A percentile compares a stretch with the other conserved stretches of the same genome.
These are phyloP conservation scores for Exophiala phaeomuriformis DNA, from an alignment of 2,329 filamentous ascomycete genomes.

Conservation along the genomic window DNA sequence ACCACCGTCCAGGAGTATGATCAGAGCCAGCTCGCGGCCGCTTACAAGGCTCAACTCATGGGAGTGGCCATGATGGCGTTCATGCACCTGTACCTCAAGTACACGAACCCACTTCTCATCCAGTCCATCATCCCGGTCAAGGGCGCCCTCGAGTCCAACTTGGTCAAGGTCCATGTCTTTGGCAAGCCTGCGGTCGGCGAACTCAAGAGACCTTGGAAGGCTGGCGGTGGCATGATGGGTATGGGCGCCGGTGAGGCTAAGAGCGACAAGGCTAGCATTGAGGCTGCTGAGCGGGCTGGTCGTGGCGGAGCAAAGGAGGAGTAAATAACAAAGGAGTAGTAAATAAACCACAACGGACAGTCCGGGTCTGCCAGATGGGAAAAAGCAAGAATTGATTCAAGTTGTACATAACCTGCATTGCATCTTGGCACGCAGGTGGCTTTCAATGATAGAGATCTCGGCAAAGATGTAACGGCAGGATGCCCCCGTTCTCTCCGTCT, in stretches of 20 bases:
- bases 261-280: constrained; percentile 77
- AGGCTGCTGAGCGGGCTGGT: constrained; percentile 44
- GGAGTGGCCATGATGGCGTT: constrained; percentile 96
- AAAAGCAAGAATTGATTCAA: neutral
- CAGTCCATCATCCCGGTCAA: constrained; percentile 98
- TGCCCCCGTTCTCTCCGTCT: too few species aligned
- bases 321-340: constrained; percentile 44
- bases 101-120: constrained; percentile 98
- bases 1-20: constrained; percentile 97
- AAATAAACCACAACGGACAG: constrained; percentile 13
- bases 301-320: constrained; percentile 47
- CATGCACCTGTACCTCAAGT: constrained; percentile 99
- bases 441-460: too few species aligned
- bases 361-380: neutral
- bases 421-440: too few species aligned
- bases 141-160: constrained; percentile 87
- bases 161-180: constrained; percentile 90
- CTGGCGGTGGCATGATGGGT: constrained; percentile 70
- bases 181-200: constrained; percentile 82
- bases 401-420: too few species aligned
- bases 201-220: constrained; percentile 94
- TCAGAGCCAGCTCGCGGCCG: constrained; percentile 69
- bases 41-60: constrained; percentile 89
- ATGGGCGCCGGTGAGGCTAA: constrained; percentile 62
- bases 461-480: too few species aligned